Evolutionary conservation across 305 asterid genomes (phyloP).

Genomic region (Rubia occidens): DNA sequence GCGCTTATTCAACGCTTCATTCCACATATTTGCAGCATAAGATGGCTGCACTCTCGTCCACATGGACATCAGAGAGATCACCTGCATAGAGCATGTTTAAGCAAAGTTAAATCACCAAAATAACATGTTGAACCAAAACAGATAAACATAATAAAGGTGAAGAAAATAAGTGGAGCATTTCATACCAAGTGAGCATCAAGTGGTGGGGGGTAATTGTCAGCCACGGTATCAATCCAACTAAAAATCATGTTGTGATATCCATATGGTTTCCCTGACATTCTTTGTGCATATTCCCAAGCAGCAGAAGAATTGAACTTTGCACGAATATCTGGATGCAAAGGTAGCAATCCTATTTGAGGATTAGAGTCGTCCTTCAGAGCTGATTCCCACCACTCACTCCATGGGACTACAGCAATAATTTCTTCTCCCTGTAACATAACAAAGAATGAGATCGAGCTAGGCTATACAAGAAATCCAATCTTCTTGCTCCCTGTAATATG

Average conservation of each 20-base stretch:
- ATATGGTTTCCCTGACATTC: conserved; percentile 94
- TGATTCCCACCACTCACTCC: conserved; percentile 97
- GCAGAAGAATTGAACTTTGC: conserved; percentile 62
- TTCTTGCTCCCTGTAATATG: neutral
- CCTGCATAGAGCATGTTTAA: conserved; percentile 39
- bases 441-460: neutral
- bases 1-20: conserved; percentile 96
- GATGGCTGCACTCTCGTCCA: conserved; percentile 99
- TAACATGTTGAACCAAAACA: neutral
- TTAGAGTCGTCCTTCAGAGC: conserved; percentile 79
- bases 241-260: conserved; percentile 99
- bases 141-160: neutral
- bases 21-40: conserved; percentile 99
- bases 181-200: conserved; percentile 99
- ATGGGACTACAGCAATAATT: conserved; percentile 70
- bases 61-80: conserved; percentile 97
- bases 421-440: conserved; percentile 82
- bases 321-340: conserved; percentile 82
- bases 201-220: conserved; percentile 91
- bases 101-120: neutral
- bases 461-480: neutral
- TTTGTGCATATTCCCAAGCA: conserved; percentile 88
- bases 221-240: conserved; percentile 94
- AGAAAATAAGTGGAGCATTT: neutral
- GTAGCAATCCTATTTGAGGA: conserved; percentile 83